phyloP scores from a whole-genome alignment of 2,329 filamentous ascomycete species.

The Colletotrichum sojae region DNA sequence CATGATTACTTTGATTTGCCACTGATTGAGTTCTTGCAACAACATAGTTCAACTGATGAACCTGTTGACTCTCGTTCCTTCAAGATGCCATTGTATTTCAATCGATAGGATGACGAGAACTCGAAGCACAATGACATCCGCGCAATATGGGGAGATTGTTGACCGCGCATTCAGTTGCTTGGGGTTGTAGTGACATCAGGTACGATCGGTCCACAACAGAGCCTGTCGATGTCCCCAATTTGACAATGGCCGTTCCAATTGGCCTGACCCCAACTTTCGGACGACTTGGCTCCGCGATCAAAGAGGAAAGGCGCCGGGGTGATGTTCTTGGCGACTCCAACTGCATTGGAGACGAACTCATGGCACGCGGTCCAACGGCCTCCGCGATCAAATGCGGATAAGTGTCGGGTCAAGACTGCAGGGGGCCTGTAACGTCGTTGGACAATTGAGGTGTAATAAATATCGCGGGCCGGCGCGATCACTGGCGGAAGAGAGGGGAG shows the following conservation, averaged over 20 bases:
- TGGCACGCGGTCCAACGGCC: constrained; percentile 34
- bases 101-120: no score
- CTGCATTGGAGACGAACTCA: neutral
- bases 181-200: constrained; percentile 15
- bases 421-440: neutral
- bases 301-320: constrained; percentile 12
- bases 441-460: constrained; percentile 19
- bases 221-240: constrained; percentile 5
- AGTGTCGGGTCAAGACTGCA: constrained; percentile 1
- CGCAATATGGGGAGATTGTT: neutral
- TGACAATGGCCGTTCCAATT: constrained; percentile 8
- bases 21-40: no score
- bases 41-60: no score
- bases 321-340: constrained; percentile 33
- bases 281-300: constrained; percentile 18
- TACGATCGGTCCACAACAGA: constrained; percentile 14
- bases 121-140: neutral
- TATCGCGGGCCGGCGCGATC: constrained; percentile 6
- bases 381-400: constrained; percentile 31
- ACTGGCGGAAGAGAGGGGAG: neutral
- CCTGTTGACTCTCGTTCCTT: no score
- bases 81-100: no score
- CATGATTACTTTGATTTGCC: no score
- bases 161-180: neutral
- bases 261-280: constrained; percentile 29